Conservation (phyloP, 768 basidiomycete genomes). For the Tricholoma bakamatsutake region DNA sequence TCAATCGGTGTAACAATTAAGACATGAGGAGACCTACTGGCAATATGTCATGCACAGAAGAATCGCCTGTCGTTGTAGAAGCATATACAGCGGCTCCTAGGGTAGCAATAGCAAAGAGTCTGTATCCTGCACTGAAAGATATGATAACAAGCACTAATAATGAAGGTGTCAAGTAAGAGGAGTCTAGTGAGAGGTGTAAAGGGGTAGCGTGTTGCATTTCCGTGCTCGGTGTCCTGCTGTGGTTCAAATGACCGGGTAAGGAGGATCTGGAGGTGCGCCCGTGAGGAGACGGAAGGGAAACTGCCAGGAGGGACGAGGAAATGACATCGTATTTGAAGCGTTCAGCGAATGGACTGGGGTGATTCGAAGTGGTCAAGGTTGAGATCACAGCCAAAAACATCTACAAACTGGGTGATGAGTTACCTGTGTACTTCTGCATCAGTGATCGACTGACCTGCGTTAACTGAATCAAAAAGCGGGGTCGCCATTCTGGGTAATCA, state of each 20-base stretch:
- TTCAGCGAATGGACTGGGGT: slow-evolving; percentile 55
- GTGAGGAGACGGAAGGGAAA: slow-evolving; percentile 35
- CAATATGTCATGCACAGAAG: slow-evolving; percentile 43
- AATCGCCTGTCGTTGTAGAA: slow-evolving; percentile 25
- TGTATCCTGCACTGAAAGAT: slow-evolving; percentile 39
- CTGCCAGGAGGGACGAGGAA: slow-evolving; percentile 69
- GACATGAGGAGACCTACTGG: slow-evolving; percentile 35
- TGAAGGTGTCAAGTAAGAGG: slow-evolving; percentile 35
- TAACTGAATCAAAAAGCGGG: slow-evolving; percentile 27
- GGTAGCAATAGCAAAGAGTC: slow-evolving; percentile 32
- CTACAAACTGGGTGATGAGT: slow-evolving; percentile 21
- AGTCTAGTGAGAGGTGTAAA: slow-evolving; percentile 24
- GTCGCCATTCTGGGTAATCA: slow-evolving; percentile 29
- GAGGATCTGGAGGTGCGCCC: slow-evolving; percentile 28
- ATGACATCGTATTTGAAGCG: slow-evolving; percentile 83
- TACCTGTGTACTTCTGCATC: not conserved
- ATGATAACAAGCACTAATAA: slow-evolving; percentile 32
- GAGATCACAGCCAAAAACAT: slow-evolving; percentile 33
- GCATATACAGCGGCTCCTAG: slow-evolving; percentile 34
- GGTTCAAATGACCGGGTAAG: slow-evolving; percentile 43
- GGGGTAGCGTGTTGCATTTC: slow-evolving; percentile 19
- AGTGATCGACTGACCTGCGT: slow-evolving; percentile 32
- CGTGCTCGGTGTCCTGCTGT: slow-evolving; percentile 40
- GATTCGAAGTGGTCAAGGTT: slow-evolving; percentile 25
- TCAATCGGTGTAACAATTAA: slow-evolving; percentile 1